Conservation (phyloP, 2,329 filamentous ascomycete species). For the Verticillium dahliae region DNA sequence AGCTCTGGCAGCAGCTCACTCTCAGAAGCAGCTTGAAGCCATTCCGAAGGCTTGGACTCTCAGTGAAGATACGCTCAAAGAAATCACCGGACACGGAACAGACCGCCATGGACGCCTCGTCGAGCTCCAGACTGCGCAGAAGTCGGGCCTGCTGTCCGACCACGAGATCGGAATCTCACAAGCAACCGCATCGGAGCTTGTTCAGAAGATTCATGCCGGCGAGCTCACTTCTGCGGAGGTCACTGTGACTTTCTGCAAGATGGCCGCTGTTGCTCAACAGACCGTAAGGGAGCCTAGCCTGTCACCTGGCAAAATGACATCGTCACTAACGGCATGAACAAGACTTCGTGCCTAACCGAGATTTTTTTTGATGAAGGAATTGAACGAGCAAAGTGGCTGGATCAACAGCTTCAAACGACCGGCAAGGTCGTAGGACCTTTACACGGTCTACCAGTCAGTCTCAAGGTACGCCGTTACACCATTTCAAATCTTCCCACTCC, state of each 20-base stretch:
- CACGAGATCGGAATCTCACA: conserved; percentile 16
- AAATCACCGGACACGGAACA: conserved; percentile 5
- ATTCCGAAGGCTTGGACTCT: conserved; percentile 11
- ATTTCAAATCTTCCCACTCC: not conserved
- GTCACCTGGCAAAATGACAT: no score
- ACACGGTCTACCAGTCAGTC: conserved; percentile 49
- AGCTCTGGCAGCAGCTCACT: conserved; percentile 7
- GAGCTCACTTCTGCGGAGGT: conserved; percentile 16
- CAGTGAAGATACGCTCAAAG: not conserved
- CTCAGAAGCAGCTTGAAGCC: conserved; percentile 2
- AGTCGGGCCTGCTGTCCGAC: conserved; percentile 10
- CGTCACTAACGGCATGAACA: not conserved
- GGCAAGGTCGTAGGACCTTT: conserved; percentile 47
- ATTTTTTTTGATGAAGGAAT: conserved; percentile 44
- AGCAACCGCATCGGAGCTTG: conserved; percentile 10
- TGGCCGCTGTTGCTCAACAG: conserved; percentile 20
- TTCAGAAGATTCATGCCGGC: conserved; percentile 9
- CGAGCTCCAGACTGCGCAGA: conserved; percentile 3
- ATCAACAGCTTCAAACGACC: conserved; percentile 30
- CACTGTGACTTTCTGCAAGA: conserved; percentile 18
- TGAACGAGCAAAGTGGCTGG: conserved; percentile 33
- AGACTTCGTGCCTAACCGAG: conserved; percentile 35
- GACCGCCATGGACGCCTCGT: conserved; percentile 7
- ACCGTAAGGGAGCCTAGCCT: conserved; percentile 3
- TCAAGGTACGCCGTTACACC: conserved; percentile 15